Conservation (phyloP, 2,329 filamentous ascomycete genomes). For the Amauroascus niger region DNA sequence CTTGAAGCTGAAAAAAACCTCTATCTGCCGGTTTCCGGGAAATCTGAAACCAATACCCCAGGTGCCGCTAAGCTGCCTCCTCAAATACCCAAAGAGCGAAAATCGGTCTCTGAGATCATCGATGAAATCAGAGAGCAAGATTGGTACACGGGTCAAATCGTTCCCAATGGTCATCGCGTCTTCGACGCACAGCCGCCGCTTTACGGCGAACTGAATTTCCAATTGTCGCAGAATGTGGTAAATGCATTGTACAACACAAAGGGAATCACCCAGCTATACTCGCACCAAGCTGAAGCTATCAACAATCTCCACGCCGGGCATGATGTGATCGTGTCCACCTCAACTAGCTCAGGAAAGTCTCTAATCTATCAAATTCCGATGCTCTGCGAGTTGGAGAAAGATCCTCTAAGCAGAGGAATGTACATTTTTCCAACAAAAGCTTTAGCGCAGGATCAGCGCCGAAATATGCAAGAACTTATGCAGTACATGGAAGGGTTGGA, state of each 20-base stretch:
- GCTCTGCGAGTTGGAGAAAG: slow-evolving; percentile 70
- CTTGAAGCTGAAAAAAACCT: slow-evolving; percentile 51
- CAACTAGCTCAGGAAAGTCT: slow-evolving; percentile 92
- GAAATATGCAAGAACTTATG: slow-evolving; percentile 77
- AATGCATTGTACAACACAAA: slow-evolving; percentile 91
- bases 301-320: slow-evolving; percentile 73
- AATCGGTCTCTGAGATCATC: slow-evolving; percentile 73
- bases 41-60: slow-evolving; percentile 31
- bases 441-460: slow-evolving; percentile 82
- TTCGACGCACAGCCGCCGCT: slow-evolving; percentile 77
- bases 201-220: slow-evolving; percentile 74
- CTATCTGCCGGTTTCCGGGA: slow-evolving; percentile 54
- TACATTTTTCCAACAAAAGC: slow-evolving; percentile 99
- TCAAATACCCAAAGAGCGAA: slow-evolving; percentile 68
- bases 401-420: slow-evolving; percentile 71
- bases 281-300: slow-evolving; percentile 87
- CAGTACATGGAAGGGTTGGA: slow-evolving; percentile 69
- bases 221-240: slow-evolving; percentile 82
- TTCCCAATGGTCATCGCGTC: slow-evolving; percentile 82
- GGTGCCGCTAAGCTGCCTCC: slow-evolving; percentile 48
- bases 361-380: slow-evolving; percentile 97
- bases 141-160: slow-evolving; percentile 89
- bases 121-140: slow-evolving; percentile 68
- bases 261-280: slow-evolving; percentile 74
- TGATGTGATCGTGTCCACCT: slow-evolving; percentile 86